A percentile compares a stretch with the other conserved stretches of the same genome.
phyloP scores from a whole-genome alignment of 148 eudicot species.

The Drosera capensis region DNA sequence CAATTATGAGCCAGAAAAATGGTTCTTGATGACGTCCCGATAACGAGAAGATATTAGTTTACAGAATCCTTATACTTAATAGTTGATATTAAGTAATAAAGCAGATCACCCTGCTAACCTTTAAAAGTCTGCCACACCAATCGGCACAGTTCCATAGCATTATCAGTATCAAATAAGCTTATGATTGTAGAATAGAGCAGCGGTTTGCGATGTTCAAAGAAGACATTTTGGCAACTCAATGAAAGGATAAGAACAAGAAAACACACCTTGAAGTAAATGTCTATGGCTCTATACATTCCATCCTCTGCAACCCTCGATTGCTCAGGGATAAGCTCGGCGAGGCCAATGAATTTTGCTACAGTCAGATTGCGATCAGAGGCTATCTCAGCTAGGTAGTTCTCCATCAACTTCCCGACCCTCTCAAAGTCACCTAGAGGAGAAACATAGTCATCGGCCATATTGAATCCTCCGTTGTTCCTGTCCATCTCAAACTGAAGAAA shows the following conservation, averaged over 20 bases:
- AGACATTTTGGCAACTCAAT: no score
- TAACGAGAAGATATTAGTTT: no score
- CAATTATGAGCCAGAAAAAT: no score
- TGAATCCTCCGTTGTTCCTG: constrained; percentile 17
- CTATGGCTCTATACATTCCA: constrained; percentile 82
- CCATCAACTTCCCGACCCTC: constrained; percentile 71
- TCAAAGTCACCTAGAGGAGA: constrained; percentile 38
- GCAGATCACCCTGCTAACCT: no score
- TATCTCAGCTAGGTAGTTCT: constrained; percentile 61
- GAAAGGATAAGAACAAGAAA: constrained; percentile 2
- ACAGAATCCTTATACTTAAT: no score
- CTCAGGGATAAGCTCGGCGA: constrained; percentile 74
- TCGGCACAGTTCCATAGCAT: no score
- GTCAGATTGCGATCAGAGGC: constrained; percentile 67
- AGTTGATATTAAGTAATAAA: no score
- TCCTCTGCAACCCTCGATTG: constrained; percentile 65
- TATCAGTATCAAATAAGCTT: no score
- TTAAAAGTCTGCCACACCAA: no score
- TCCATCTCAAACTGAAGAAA: constrained; percentile 44
- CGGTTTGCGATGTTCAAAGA: no score
- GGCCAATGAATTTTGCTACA: constrained; percentile 42
- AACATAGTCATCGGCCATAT: constrained; percentile 19
- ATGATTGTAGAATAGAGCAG: no score
- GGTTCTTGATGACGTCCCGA: no score
- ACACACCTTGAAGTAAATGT: constrained; percentile 73